Evolutionary conservation across 129 eudicot species (phyloP).

Genomic region (Flaveria sonorensis): DNA sequence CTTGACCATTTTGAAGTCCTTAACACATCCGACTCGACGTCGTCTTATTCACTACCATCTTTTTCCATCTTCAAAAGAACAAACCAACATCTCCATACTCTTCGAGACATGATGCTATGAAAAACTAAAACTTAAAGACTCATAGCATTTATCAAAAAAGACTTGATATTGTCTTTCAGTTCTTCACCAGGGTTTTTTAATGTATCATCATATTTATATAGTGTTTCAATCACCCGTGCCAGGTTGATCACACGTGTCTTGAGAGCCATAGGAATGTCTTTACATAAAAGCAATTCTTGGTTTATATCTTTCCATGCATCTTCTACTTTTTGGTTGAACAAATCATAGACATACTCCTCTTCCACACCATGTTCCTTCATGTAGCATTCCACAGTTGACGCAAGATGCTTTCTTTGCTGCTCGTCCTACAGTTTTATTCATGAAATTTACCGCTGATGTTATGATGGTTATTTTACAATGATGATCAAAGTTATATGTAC

Average conservation of each 20-base stretch:
- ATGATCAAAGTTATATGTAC: slow-evolving; percentile 11
- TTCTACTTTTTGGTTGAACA: slow-evolving; percentile 30
- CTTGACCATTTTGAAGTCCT: background rate
- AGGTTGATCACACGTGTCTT: slow-evolving; percentile 29
- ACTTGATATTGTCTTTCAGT: slow-evolving; percentile 12
- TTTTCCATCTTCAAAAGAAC: background rate
- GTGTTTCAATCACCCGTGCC: slow-evolving; percentile 11
- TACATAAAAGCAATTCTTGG: slow-evolving; percentile 15
- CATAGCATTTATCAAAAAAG: slow-evolving; percentile 8
- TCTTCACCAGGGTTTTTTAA: slow-evolving; percentile 33
- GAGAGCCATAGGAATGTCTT: slow-evolving; percentile 20
- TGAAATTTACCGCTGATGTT: background rate
- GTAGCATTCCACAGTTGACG: slow-evolving; percentile 43
- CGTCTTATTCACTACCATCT: background rate
- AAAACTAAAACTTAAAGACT: background rate
- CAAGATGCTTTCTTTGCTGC: slow-evolving; percentile 35
- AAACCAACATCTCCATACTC: background rate
- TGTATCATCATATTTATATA: slow-evolving; percentile 35
- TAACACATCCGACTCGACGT: background rate
- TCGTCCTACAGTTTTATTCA: slow-evolving; percentile 31
- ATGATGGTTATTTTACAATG: background rate
- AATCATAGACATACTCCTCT: slow-evolving; percentile 28
- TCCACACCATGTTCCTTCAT: slow-evolving; percentile 34
- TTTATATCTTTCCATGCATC: slow-evolving; percentile 50
- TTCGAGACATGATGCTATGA: background rate